phyloP scores from a whole-genome alignment of 1,284 basidiomycete species.

The Austroboletus rostrupii region DNA sequence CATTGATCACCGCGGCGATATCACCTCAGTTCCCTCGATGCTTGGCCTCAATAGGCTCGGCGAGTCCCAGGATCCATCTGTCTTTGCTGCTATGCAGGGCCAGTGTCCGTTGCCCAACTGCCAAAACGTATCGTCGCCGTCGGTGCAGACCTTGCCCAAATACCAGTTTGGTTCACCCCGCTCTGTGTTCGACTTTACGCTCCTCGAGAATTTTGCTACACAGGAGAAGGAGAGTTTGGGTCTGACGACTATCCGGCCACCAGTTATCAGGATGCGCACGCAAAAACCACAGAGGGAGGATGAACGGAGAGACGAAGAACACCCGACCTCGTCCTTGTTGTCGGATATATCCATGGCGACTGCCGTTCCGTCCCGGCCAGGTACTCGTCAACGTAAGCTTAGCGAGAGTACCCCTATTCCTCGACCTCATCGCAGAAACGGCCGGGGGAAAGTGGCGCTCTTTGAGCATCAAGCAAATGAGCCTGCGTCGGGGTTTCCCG shows the following conservation, averaged over 20 bases:
- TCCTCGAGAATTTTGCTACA: conserved; percentile 78
- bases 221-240: conserved; percentile 65
- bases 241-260: conserved; percentile 38
- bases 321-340: conserved; percentile 5
- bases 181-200: conserved; percentile 69
- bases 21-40: conserved; percentile 5
- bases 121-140: conserved; percentile 30
- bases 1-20: conserved; percentile 15
- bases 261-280: conserved; percentile 24
- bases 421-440: conserved; percentile 58
- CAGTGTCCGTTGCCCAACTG: conserved; percentile 15
- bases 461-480: conserved; percentile 72
- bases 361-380: conserved; percentile 28
- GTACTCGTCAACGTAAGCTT: conserved; percentile 73
- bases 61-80: conserved; percentile 45
- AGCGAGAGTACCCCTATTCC: conserved; percentile 73
- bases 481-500: conserved; percentile 42
- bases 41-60: conserved; percentile 29
- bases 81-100: conserved; percentile 36
- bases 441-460: conserved; percentile 85
- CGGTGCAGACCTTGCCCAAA: conserved; percentile 51
- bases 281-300: conserved; percentile 9
- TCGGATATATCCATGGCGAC: conserved; percentile 18
- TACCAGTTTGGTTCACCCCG: conserved; percentile 54
- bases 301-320: background rate